A percentile compares a stretch with the other conserved stretches of the same genome.
These are phyloP conservation scores for Starmerella floricola DNA, from an alignment of 805 yeast species.

Conservation along the genomic window DNA sequence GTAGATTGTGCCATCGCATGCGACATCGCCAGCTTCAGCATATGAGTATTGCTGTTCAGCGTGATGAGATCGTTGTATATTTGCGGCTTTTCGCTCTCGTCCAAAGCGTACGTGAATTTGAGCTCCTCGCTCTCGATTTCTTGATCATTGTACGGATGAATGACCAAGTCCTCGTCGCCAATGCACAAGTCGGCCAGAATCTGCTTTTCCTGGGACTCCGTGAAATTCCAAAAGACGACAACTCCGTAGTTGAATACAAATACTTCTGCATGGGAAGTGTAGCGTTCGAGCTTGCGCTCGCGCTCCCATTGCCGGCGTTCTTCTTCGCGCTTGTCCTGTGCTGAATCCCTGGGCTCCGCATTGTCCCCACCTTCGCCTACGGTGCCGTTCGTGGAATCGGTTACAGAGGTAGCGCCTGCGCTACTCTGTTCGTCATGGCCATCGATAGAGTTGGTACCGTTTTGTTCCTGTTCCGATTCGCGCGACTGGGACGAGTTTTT, in stretches of 20 bases:
- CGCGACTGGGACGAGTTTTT: not conserved
- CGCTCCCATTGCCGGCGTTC: slow-evolving; percentile 3
- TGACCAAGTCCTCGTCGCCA: slow-evolving; percentile 42
- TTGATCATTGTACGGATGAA: slow-evolving; percentile 63
- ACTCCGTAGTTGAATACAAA: slow-evolving; percentile 87
- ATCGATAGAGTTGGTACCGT: not conserved
- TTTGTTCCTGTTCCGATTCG: not conserved
- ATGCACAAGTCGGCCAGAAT: slow-evolving; percentile 83
- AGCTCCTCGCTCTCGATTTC: slow-evolving; percentile 89
- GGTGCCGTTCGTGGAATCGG: not conserved
- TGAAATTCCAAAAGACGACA: slow-evolving; percentile 95
- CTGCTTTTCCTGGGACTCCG: slow-evolving; percentile 85
- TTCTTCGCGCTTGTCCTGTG: not conserved
- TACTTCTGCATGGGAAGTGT: slow-evolving; percentile 57
- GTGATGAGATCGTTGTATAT: slow-evolving; percentile 87
- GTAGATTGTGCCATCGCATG: slow-evolving; percentile 97
- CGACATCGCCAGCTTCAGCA: slow-evolving; percentile 82
- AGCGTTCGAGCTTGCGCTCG: slow-evolving; percentile 27
- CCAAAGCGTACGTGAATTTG: slow-evolving; percentile 51
- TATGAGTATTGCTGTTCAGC: slow-evolving; percentile 77
- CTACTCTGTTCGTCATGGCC: not conserved
- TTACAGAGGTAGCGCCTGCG: not conserved
- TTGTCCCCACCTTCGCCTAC: not conserved
- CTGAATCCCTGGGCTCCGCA: not conserved
- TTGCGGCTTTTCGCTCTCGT: slow-evolving; percentile 35